A percentile compares a stretch with the other conserved stretches of the same genome.
Conservation (phyloP, 2,329 filamentous ascomycete species). For the Fusarium proliferatum region DNA sequence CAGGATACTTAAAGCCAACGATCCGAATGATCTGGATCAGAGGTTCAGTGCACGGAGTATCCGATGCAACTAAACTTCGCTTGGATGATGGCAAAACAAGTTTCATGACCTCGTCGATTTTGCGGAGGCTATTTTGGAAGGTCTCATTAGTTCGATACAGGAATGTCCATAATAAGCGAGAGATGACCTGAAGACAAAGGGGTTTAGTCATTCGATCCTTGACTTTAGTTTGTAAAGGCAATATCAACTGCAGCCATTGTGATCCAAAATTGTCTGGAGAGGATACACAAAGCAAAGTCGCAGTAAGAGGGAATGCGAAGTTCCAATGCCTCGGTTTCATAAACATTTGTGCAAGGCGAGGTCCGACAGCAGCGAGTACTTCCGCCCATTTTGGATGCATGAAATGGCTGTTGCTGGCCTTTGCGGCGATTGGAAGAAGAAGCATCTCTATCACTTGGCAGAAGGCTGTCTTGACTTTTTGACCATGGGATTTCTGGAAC, state of each 20-base stretch:
- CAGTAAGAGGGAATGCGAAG: conserved; percentile 87
- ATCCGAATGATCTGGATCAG: conserved; percentile 94
- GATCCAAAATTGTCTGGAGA: conserved; percentile 83
- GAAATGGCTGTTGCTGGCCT: conserved; percentile 79
- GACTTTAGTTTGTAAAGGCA: conserved; percentile 80
- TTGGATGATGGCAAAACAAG: conserved; percentile 85
- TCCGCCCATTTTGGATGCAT: conserved; percentile 87
- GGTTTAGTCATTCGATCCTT: conserved; percentile 85
- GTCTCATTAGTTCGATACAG: conserved; percentile 85
- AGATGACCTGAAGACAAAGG: conserved; percentile 88
- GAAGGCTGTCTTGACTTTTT: conserved; percentile 91
- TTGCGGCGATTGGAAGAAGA: conserved; percentile 86
- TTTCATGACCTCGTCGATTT: conserved; percentile 89
- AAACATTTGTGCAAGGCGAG: conserved; percentile 84
- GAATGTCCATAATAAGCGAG: conserved; percentile 93
- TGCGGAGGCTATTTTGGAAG: conserved; percentile 74
- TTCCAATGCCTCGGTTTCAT: conserved; percentile 93
- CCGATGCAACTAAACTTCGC: conserved; percentile 83
- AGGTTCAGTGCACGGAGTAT: conserved; percentile 86
- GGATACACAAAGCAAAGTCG: conserved; percentile 88
- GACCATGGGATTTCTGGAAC: conserved; percentile 87
- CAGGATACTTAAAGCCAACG: conserved; percentile 92
- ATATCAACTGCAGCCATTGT: conserved; percentile 87
- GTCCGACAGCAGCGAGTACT: conserved; percentile 81
- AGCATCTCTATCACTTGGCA: conserved; percentile 91